A percentile compares a stretch with the other conserved stretches of the same genome.
phyloP scores from a whole-genome alignment of 2,329 filamentous ascomycete genomes.

The Arachnomyces sp. region DNA sequence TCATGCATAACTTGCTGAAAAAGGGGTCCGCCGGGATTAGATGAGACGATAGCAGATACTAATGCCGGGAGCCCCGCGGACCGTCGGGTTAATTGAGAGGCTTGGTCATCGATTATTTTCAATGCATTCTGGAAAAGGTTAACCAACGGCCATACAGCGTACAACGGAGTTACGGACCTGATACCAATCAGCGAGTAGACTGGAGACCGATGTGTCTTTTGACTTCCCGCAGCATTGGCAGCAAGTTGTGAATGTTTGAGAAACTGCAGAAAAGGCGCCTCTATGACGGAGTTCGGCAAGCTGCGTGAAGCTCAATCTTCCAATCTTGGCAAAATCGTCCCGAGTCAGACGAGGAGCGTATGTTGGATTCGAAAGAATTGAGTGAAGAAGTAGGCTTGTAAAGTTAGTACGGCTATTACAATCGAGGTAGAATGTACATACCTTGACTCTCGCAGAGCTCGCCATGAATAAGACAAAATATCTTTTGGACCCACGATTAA shows the following conservation, averaged over 20 bases:
- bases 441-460: slow-evolving; percentile 91
- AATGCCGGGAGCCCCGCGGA: slow-evolving; percentile 88
- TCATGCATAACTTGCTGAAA: slow-evolving; percentile 36
- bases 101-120: slow-evolving; percentile 63
- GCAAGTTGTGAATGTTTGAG: slow-evolving; percentile 75
- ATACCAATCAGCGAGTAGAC: slow-evolving; percentile 63
- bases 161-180: slow-evolving; percentile 39
- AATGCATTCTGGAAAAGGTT: slow-evolving; percentile 43
- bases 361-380: slow-evolving; percentile 50
- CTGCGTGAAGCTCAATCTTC: slow-evolving; percentile 71
- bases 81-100: slow-evolving; percentile 72
- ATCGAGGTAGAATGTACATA: slow-evolving; percentile 30
- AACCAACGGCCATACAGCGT: slow-evolving; percentile 8
- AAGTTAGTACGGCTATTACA: slow-evolving; percentile 13
- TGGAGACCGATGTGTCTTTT: slow-evolving; percentile 33
- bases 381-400: slow-evolving; percentile 62
- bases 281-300: slow-evolving; percentile 77
- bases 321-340: slow-evolving; percentile 58
- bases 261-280: slow-evolving; percentile 88
- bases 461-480: slow-evolving; percentile 87
- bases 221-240: slow-evolving; percentile 60
- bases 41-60: slow-evolving; percentile 66
- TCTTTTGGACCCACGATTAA: slow-evolving; percentile 74
- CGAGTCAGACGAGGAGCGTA: slow-evolving; percentile 46
- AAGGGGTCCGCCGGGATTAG: slow-evolving; percentile 47